A percentile compares a stretch with the other conserved stretches of the same genome.
phyloP scores from a whole-genome alignment of 768 basidiomycete species.

The Trametes cinnabarina region DNA sequence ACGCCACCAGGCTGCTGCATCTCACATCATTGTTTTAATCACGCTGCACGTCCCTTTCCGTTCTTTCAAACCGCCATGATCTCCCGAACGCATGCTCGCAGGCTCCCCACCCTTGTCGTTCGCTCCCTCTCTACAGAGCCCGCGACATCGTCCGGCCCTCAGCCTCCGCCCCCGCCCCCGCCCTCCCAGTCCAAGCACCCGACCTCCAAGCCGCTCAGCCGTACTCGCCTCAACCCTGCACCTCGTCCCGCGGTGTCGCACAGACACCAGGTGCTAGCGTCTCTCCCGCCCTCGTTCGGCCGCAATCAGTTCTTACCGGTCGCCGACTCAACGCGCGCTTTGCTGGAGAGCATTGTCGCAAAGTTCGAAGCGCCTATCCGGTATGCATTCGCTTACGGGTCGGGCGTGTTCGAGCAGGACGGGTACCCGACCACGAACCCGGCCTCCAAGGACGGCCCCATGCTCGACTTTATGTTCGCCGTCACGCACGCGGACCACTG shows the following conservation, averaged over 20 bases:
- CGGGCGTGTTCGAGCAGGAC: conserved; percentile 91
- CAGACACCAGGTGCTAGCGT: conserved; percentile 40
- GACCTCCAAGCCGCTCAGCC: conserved; percentile 28
- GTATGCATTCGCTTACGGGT: conserved; percentile 97
- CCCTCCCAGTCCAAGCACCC: conserved; percentile 32
- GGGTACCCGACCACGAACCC: conserved; percentile 52
- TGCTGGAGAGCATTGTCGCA: conserved; percentile 76
- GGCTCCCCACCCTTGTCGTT: conserved; percentile 21
- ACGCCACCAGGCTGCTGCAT: background rate
- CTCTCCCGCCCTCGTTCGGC: conserved; percentile 71
- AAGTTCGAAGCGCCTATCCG: conserved; percentile 89
- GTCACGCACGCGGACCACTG: conserved; percentile 92
- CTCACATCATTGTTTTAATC: background rate
- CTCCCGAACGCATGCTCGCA: conserved; percentile 18
- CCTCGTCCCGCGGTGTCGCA: conserved; percentile 36
- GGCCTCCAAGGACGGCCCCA: conserved; percentile 46
- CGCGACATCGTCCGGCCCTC: conserved; percentile 22
- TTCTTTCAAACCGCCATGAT: conserved; percentile 8
- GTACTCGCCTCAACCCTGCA: conserved; percentile 42
- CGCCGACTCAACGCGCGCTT: conserved; percentile 71
- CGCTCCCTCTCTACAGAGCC: conserved; percentile 30
- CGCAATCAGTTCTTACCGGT: conserved; percentile 81
- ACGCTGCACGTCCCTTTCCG: background rate
- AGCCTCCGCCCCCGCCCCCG: conserved; percentile 34
- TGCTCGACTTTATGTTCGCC: conserved; percentile 97